Base-by-base conservation (phyloP, 1,139 yeast species). In the Yamadazyma epiphylla region DNA sequence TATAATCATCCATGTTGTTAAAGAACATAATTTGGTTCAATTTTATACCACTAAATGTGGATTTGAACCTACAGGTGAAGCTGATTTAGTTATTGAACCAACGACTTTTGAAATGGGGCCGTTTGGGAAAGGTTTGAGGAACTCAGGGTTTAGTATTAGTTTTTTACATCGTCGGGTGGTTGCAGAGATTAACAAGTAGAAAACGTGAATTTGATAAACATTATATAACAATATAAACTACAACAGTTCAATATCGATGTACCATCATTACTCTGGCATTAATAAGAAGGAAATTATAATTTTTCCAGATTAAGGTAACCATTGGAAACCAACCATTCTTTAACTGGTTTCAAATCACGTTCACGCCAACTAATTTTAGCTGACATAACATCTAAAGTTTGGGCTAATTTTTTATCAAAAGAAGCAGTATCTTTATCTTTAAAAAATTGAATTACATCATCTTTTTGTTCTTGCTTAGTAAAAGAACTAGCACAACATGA, bases 391-490 rank as follows among this genome's bases (percentile, higher is more conserved):
- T 86, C 95, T 46, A 80, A 65, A 12, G 84, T 62, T 60, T 80
- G 88, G 11, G 81, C 83, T 50, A 85, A 69, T 36, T 79, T 70
- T 64, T 81, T 80, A 58, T 83, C 83, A 49, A 68, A 83, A 29
- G 89, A 94, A 52, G 77, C 78, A 40, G 84, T 77, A 48, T 81
- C 72, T 59, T 73, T 80, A 41, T 53, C 36, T 49, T 46, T 60
- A 51, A 83, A 85, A 65, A 84, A 86, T 30, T 55, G 53, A 42
- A 69, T 67, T 37, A 85, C 74, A 28, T 70, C 74, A 10, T 68
- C 63, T 43, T 76, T 74, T 46, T 79, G 80, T 29, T 72, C 77
- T 32, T 60, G 57, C 36, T 77, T 71, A 27, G 89, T 74, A 59
- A 82, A 84, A 3, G 85, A 81, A 20, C 80, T 62, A 8, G 85